Conservation (phyloP, 805 yeast genomes). For the fission yeast (Schizosaccharomyces pombe) region DNA sequence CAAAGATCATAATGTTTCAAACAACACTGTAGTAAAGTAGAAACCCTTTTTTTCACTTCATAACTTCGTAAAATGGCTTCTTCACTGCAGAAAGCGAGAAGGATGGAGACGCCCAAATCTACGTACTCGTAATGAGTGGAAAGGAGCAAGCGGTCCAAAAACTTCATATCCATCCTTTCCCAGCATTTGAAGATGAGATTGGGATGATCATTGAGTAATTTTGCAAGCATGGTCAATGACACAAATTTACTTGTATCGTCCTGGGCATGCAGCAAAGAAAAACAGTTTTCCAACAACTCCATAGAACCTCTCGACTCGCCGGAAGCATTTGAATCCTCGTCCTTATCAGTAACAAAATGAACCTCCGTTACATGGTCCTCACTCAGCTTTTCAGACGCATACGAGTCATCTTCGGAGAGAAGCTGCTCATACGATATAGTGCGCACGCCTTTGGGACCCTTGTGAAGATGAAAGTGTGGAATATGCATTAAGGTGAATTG, state of each 20-base stretch:
- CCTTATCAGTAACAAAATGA: too few species aligned
- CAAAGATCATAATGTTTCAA: not conserved
- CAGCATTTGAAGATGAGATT: not conserved
- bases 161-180: not conserved
- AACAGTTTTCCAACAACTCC: not conserved
- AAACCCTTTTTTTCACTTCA: not conserved
- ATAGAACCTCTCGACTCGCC: too few species aligned
- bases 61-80: not conserved
- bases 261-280: not conserved
- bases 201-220: not conserved
- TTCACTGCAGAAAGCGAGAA: slow-evolving; percentile 1
- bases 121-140: not conserved
- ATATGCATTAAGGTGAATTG: too few species aligned
- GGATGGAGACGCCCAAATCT: slow-evolving; percentile 1
- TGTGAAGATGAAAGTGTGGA: too few species aligned
- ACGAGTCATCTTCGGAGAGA: not conserved
- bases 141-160: not conserved
- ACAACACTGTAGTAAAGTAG: not conserved
- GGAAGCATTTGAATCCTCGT: too few species aligned
- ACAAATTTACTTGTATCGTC: slow-evolving; percentile 3
- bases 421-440: not conserved
- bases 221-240: not conserved
- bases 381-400: too few species aligned
- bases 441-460: too few species aligned
- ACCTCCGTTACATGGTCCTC: too few species aligned